phyloP scores from a whole-genome alignment of 495 filamentous ascomycete genomes.

The Barbatosphaeria neglecta region DNA sequence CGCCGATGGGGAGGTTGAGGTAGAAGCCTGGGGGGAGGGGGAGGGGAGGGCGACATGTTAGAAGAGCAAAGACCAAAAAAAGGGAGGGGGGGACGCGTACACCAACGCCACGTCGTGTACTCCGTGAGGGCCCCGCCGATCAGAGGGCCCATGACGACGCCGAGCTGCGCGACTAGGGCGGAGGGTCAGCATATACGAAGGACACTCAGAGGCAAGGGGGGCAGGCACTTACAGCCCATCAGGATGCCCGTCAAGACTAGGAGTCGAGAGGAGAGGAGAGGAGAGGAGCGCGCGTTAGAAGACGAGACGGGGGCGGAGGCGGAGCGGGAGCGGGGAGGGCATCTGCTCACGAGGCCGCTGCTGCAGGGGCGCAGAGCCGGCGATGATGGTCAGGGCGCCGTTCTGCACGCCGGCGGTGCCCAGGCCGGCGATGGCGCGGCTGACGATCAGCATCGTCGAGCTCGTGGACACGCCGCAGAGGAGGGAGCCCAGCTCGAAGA shows the following conservation, averaged over 20 bases:
- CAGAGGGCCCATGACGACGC: slow-evolving; percentile 36
- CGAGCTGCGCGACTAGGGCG: slow-evolving; percentile 17
- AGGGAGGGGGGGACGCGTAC: slow-evolving; percentile 9
- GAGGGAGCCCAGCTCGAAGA: slow-evolving; percentile 43
- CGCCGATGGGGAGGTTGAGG: slow-evolving; percentile 28
- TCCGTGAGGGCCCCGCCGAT: slow-evolving; percentile 53
- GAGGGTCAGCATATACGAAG: neutral
- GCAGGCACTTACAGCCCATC: slow-evolving; percentile 8
- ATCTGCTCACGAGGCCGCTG: slow-evolving; percentile 29
- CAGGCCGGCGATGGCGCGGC: slow-evolving; percentile 42
- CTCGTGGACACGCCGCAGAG: slow-evolving; percentile 39
- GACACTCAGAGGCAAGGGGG: neutral
- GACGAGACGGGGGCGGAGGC: neutral
- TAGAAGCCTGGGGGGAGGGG: slow-evolving; percentile 34
- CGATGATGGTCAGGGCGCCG: slow-evolving; percentile 41
- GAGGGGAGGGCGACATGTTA: neutral
- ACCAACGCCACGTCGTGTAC: slow-evolving; percentile 20
- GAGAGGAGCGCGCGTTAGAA: neutral
- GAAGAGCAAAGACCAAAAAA: neutral
- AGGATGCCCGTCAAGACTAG: slow-evolving; percentile 3
- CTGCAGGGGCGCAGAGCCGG: slow-evolving; percentile 29
- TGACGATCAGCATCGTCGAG: slow-evolving; percentile 41
- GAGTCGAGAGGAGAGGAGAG: neutral
- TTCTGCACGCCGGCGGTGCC: slow-evolving; percentile 38
- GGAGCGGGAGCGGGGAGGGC: neutral